Evolutionary conservation across 352 stramenopile species (phyloP).

Genomic region (Globisporangium spinosum): DNA sequence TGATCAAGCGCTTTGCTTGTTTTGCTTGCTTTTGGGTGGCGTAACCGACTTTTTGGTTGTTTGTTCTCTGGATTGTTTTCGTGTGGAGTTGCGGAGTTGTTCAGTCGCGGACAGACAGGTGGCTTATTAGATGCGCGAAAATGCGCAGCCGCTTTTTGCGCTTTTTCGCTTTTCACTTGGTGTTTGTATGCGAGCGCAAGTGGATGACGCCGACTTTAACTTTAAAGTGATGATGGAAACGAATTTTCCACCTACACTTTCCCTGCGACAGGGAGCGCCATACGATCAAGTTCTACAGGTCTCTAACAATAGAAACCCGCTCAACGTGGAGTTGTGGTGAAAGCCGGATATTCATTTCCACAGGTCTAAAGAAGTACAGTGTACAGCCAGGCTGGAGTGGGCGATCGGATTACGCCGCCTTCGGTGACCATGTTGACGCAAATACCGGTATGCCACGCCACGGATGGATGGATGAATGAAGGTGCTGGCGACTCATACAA

Average conservation of each 20-base stretch:
- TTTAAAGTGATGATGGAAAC: not conserved
- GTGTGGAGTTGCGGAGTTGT: not conserved
- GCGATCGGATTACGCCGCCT: not conserved
- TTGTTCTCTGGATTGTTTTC: not conserved
- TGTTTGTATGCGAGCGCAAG: not conserved
- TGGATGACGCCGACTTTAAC: constrained; percentile 1
- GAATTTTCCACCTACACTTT: not conserved
- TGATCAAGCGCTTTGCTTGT: constrained; percentile 1
- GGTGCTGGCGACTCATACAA: not conserved
- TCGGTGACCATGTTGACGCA: not conserved
- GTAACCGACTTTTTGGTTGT: constrained; percentile 8
- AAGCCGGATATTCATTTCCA: not conserved
- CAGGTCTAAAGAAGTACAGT: not conserved
- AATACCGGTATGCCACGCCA: not conserved
- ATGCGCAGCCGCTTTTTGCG: not conserved
- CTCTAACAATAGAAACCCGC: not conserved
- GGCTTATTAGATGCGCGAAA: not conserved
- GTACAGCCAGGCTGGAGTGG: not conserved
- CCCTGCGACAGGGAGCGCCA: not conserved
- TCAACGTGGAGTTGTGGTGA: too few species aligned
- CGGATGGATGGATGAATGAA: not conserved
- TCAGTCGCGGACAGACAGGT: not conserved
- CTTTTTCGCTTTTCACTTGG: not conserved
- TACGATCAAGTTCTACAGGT: not conserved
- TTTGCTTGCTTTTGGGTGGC: constrained; percentile 2